Percentiles rank a stretch among this genome's conserved stretches.
phyloP scores from a whole-genome alignment of 73 alveolate species.

The Breviolum minutum region DNA sequence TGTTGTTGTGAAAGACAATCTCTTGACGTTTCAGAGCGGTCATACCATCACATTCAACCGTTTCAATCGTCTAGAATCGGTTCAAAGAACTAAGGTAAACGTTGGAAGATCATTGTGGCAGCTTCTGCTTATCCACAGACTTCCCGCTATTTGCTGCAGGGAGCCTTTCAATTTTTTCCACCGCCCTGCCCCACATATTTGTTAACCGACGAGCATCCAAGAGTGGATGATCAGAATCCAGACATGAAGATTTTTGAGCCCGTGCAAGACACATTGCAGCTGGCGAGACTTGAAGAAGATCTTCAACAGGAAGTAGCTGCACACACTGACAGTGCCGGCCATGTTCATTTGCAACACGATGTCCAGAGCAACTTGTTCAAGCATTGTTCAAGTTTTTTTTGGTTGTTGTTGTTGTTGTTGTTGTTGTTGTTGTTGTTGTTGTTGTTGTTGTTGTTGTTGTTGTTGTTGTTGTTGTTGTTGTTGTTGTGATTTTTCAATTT shows the following conservation, averaged over 20 bases:
- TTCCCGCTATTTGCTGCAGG: constrained; percentile 31
- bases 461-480: too few relatives aligned
- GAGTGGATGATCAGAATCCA: constrained; percentile 39
- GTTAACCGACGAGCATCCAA: constrained; percentile 59
- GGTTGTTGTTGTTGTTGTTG: too few relatives aligned
- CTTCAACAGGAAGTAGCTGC: constrained; percentile 22
- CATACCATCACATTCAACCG: background rate
- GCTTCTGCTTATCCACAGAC: constrained; percentile 36
- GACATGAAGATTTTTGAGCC: constrained; percentile 66
- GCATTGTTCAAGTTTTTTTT: too few relatives aligned
- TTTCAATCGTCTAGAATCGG: background rate
- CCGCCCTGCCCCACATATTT: constrained; percentile 69
- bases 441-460: too few relatives aligned
- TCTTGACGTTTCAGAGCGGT: too few relatives aligned
- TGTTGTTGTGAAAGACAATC: background rate
- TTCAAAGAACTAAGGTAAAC: background rate
- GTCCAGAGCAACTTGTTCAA: background rate
- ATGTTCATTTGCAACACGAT: constrained; percentile 33
- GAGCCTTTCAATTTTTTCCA: constrained; percentile 24
- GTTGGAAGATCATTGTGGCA: constrained; percentile 40
- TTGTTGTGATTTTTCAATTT: too few relatives aligned
- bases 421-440: too few relatives aligned
- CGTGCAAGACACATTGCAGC: constrained; percentile 21
- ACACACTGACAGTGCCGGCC: constrained; percentile 54
- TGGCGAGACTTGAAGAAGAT: constrained; percentile 36